Percentiles rank a stretch among this genome's conserved stretches.
Evolutionary conservation across 2,329 filamentous ascomycete genomes (phyloP).

Genomic region (Apiospora sp.): DNA sequence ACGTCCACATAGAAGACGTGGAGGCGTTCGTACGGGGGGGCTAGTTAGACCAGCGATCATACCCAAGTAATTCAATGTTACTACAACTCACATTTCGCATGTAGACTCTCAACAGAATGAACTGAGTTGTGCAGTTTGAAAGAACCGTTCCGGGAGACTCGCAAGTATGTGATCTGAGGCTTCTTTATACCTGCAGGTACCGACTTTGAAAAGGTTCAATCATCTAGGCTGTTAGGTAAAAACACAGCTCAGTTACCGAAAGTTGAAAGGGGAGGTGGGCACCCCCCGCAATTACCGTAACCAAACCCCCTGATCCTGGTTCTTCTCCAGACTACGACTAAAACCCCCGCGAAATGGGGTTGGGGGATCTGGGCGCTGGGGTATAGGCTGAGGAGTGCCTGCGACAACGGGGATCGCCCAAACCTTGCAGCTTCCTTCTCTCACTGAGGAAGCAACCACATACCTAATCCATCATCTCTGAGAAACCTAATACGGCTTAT

Average conservation of each 20-base stretch:
- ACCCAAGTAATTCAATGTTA: too few species aligned
- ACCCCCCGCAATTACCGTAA: background rate
- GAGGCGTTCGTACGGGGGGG: constrained; percentile 36
- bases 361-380: background rate
- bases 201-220: background rate
- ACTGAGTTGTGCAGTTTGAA: too few species aligned
- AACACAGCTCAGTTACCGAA: too few species aligned
- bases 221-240: too few species aligned
- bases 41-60: background rate
- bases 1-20: constrained; percentile 41
- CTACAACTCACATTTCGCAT: too few species aligned
- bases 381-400: background rate
- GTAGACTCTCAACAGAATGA: too few species aligned
- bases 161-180: background rate
- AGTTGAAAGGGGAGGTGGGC: background rate
- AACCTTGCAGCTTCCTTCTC: background rate
- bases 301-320: background rate
- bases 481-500: background rate
- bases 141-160: too few species aligned
- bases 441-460: background rate
- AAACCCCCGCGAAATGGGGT: background rate
- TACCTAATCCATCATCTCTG: background rate
- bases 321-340: background rate
- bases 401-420: background rate
- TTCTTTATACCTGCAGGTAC: background rate